Evolutionary conservation across 2,329 filamentous ascomycete species (phyloP).

Genomic region (Fusarium vanettenii): DNA sequence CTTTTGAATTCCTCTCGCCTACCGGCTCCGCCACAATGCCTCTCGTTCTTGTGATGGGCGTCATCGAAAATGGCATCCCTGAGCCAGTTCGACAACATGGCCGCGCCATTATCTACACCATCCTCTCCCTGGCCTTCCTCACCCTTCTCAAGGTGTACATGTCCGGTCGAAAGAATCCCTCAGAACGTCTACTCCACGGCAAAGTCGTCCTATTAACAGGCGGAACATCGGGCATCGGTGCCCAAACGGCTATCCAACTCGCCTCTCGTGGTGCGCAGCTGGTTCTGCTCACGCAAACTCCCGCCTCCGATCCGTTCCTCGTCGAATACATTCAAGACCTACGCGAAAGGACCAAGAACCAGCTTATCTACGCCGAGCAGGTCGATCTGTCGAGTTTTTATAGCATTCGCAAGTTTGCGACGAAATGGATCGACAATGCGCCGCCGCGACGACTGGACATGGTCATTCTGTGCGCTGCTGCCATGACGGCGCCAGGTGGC

Average conservation of each 20-base stretch:
- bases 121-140: constrained; percentile 52
- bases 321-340: constrained; percentile 94
- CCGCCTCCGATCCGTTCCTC: constrained; percentile 86
- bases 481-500: constrained; percentile 76
- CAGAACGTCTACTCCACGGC: constrained; percentile 89
- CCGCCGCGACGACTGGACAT: constrained; percentile 91
- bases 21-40: constrained; percentile 57
- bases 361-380: constrained; percentile 94
- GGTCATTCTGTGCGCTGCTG: constrained; percentile 87
- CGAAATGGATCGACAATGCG: constrained; percentile 96
- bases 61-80: constrained; percentile 62
- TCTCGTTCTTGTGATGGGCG: constrained; percentile 61
- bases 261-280: constrained; percentile 89
- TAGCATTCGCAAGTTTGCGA: constrained; percentile 92
- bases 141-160: constrained; percentile 77
- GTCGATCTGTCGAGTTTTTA: constrained; percentile 91
- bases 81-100: constrained; percentile 59
- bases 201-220: constrained; percentile 95
- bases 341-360: constrained; percentile 79
- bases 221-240: constrained; percentile 93
- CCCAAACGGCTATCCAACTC: constrained; percentile 78
- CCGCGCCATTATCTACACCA: constrained; percentile 55
- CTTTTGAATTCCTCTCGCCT: not conserved
- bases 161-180: constrained; percentile 77
- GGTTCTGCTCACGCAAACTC: constrained; percentile 86